phyloP scores from a whole-genome alignment of 2,329 filamentous ascomycete genomes.

The Cytospora chrysosperma region DNA sequence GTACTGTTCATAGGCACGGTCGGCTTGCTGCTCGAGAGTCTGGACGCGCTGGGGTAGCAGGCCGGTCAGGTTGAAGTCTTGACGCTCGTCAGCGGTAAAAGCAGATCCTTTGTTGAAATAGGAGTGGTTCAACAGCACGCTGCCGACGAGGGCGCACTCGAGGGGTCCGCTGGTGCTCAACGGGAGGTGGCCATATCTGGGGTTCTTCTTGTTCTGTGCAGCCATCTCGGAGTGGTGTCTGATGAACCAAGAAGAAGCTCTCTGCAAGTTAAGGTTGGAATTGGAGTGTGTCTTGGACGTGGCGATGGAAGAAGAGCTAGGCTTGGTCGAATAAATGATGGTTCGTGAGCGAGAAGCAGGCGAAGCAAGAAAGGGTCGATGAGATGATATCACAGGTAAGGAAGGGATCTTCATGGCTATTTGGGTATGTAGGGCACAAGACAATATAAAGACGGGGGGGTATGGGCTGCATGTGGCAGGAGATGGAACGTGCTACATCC shows the following conservation, averaged over 20 bases:
- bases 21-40: slow-evolving; percentile 72
- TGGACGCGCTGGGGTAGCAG: slow-evolving; percentile 72
- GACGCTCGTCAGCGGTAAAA: slow-evolving; percentile 68
- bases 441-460: neutral
- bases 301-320: neutral
- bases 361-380: neutral
- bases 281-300: neutral
- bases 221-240: neutral
- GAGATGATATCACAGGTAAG: neutral
- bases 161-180: slow-evolving; percentile 48
- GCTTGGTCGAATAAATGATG: neutral
- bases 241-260: neutral
- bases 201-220: slow-evolving; percentile 24
- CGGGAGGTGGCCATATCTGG: slow-evolving; percentile 45
- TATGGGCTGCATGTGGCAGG: slow-evolving; percentile 4
- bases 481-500: neutral
- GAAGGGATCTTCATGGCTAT: neutral
- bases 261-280: neutral
- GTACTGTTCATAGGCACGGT: slow-evolving; percentile 81
- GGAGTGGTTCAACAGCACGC: slow-evolving; percentile 60
- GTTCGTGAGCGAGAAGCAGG: too few relatives aligned
- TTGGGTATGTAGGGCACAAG: slow-evolving; percentile 1
- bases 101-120: slow-evolving; percentile 84
- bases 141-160: slow-evolving; percentile 50
- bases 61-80: slow-evolving; percentile 67